These are phyloP conservation scores for Ustilago cynodontis DNA, from an alignment of 1,284 basidiomycete species.

Conservation along the genomic window DNA sequence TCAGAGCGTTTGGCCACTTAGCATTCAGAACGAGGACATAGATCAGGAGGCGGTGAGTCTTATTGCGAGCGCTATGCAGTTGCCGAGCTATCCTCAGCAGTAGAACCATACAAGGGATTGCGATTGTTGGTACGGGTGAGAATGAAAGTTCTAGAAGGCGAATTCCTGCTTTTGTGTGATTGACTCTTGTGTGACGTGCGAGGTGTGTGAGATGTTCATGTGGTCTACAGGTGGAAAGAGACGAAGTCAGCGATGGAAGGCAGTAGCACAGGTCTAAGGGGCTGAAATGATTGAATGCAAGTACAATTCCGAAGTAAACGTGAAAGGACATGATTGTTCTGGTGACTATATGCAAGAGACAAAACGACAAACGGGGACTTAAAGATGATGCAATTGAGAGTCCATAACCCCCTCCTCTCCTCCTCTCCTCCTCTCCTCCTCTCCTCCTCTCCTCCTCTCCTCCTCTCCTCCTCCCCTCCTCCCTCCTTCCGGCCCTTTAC, in stretches of 20 bases:
- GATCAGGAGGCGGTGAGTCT: conserved; percentile 46
- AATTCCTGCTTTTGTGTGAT: too few relatives aligned
- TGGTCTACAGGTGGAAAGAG: too few relatives aligned
- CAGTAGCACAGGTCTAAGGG: neutral
- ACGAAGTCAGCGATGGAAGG: too few relatives aligned
- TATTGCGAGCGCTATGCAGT: conserved; percentile 46
- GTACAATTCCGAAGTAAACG: neutral
- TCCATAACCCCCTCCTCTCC: neutral
- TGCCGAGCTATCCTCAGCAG: conserved; percentile 22
- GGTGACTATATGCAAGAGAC: neutral
- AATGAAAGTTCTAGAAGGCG: neutral
- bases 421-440: too few relatives aligned
- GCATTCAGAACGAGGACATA: conserved; percentile 48
- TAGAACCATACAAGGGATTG: neutral
- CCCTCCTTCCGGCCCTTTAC: too few relatives aligned
- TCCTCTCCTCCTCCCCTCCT: neutral
- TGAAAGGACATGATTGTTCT: conserved; percentile 1
- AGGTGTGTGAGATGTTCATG: too few relatives aligned
- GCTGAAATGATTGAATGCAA: neutral
- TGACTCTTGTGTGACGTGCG: too few relatives aligned
- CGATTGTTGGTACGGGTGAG: too few relatives aligned
- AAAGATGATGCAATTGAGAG: neutral
- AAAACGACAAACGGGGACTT: neutral
- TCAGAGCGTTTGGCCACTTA: conserved; percentile 48
- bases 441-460: neutral